Evolutionary conservation across 75 land plant genomes (phyloP).

Genomic region (Cryptomeria japonica): DNA sequence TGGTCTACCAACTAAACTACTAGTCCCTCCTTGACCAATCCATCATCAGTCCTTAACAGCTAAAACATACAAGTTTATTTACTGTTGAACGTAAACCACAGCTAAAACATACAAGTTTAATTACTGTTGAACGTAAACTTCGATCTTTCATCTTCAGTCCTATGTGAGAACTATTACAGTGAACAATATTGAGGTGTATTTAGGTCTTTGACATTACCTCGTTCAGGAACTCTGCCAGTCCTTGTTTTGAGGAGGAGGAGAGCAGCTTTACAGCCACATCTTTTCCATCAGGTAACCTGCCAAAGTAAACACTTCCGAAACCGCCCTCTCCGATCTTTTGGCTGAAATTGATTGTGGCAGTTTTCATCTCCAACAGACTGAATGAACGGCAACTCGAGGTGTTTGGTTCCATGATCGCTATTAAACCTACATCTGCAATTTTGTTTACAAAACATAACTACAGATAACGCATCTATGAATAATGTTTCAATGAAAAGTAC

Average conservation of each 20-base stretch:
- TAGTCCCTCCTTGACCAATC: no score
- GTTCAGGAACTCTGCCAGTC: constrained; percentile 20
- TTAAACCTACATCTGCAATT: no score
- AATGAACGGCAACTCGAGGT: background rate
- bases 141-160: background rate
- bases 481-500: no score
- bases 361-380: constrained; percentile 8
- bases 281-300: constrained; percentile 16
- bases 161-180: no score
- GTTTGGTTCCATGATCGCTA: background rate
- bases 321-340: constrained; percentile 30
- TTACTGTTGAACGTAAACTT: no score
- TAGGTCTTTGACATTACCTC: background rate
- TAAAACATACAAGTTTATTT: no score
- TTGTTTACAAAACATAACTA: no score
- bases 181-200: background rate
- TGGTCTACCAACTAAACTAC: no score
- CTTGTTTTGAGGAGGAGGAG: constrained; percentile 13
- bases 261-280: constrained; percentile 27
- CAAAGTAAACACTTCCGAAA: constrained; percentile 27
- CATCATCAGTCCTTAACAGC: no score
- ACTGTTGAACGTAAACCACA: no score
- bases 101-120: no score
- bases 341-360: constrained; percentile 17
- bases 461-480: no score